These are phyloP conservation scores for Parsonsia alboflavescens DNA, from an alignment of 257 asterid genomes.

Conservation along the genomic window DNA sequence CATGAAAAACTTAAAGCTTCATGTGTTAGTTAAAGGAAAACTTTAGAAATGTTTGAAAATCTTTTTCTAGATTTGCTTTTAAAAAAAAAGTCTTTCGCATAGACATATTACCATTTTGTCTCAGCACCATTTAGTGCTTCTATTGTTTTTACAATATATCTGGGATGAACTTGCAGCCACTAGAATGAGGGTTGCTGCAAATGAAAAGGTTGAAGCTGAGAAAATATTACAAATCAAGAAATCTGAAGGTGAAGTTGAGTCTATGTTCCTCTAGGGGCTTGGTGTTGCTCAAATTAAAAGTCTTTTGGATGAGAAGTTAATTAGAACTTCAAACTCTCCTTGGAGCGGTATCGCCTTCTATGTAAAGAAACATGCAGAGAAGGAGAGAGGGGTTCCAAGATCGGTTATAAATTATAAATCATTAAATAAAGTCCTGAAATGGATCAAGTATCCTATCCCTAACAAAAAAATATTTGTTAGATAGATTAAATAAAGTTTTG, in stretches of 20 bases:
- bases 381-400: too few relatives aligned
- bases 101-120: neutral
- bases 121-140: neutral
- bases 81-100: neutral
- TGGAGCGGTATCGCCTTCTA: too few relatives aligned
- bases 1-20: neutral
- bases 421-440: too few relatives aligned
- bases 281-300: too few relatives aligned
- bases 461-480: too few relatives aligned
- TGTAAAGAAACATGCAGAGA: too few relatives aligned
- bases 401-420: too few relatives aligned
- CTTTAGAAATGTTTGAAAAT: neutral
- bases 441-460: too few relatives aligned
- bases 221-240: slow-evolving; percentile 37
- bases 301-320: too few relatives aligned
- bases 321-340: too few relatives aligned
- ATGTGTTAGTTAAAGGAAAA: neutral
- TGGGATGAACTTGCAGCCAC: slow-evolving; percentile 28
- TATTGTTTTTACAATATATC: slow-evolving; percentile 1
- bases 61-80: neutral
- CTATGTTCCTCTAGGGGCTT: slow-evolving; percentile 36
- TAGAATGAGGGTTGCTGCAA: slow-evolving; percentile 40
- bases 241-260: slow-evolving; percentile 46
- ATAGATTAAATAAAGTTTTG: too few relatives aligned
- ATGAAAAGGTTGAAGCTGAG: slow-evolving; percentile 47